phyloP scores from a whole-genome alignment of 129 eudicot genomes.

The Cynara cardunculus region DNA sequence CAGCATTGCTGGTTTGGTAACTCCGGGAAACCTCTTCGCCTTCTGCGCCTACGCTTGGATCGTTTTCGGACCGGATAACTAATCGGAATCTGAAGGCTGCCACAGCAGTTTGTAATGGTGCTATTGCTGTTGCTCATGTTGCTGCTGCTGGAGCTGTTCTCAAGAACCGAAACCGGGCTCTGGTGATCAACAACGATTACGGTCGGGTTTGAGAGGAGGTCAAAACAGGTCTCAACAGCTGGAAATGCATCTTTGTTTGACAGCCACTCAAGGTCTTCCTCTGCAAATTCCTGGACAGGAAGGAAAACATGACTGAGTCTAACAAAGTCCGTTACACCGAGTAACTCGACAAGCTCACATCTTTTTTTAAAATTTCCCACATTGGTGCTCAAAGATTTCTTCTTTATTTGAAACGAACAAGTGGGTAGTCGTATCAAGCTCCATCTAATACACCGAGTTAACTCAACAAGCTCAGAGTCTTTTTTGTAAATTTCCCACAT shows the following conservation, averaged over 20 bases:
- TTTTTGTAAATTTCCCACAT: not conserved
- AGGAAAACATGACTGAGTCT: conserved; percentile 6
- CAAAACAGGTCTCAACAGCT: conserved; percentile 41
- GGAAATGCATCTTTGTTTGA: conserved; percentile 82
- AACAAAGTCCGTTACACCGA: not conserved
- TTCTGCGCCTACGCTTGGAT: conserved; percentile 39
- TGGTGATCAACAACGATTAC: conserved; percentile 25
- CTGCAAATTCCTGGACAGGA: conserved; percentile 46
- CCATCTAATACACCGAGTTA: not conserved
- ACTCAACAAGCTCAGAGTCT: not conserved
- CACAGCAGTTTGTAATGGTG: conserved; percentile 37
- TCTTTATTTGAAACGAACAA: not conserved
- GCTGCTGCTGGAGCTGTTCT: conserved; percentile 47
- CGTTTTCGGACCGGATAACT: conserved; percentile 52
- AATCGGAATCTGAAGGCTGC: conserved; percentile 43
- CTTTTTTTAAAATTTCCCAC: not conserved
- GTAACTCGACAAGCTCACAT: not conserved
- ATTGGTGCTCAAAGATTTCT: not conserved
- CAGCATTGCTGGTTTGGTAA: conserved; percentile 33
- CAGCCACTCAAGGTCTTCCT: conserved; percentile 84
- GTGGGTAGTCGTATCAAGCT: not conserved
- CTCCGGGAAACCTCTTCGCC: conserved; percentile 33
- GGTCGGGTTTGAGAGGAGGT: conserved; percentile 35
- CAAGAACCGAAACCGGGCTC: conserved; percentile 66
- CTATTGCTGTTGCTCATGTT: conserved; percentile 34